A percentile compares a stretch with the other conserved stretches of the same genome.
Evolutionary conservation across 345 rosid species (phyloP).

Genomic region (Trapa bicornis): DNA sequence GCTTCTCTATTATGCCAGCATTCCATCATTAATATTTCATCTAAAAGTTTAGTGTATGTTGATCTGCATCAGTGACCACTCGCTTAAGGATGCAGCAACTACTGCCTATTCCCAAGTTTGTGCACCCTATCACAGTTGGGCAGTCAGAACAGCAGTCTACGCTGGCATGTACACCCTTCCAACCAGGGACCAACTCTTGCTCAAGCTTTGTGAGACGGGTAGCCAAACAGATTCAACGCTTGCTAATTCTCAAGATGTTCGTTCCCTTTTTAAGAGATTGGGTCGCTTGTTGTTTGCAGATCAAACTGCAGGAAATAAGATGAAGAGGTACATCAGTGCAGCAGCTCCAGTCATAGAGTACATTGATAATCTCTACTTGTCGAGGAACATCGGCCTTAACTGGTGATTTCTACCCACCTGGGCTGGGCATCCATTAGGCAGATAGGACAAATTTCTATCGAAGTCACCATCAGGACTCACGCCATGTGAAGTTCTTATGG

Average conservation of each 20-base stretch:
- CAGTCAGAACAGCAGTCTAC: slow-evolving; percentile 15
- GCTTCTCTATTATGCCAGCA: too few relatives aligned
- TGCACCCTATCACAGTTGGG: slow-evolving; percentile 16
- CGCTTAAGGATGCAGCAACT: slow-evolving; percentile 14
- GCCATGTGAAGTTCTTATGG: too few relatives aligned
- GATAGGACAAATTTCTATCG: neutral
- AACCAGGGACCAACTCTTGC: slow-evolving; percentile 11
- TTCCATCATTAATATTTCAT: neutral
- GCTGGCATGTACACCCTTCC: slow-evolving; percentile 18
- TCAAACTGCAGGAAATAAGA: slow-evolving; percentile 11
- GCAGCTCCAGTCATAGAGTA: slow-evolving; percentile 5
- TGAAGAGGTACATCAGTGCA: slow-evolving; percentile 12
- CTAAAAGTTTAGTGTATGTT: neutral
- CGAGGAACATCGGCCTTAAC: slow-evolving; percentile 12
- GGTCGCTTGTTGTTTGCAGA: slow-evolving; percentile 5
- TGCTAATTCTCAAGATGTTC: too few relatives aligned
- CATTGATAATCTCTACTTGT: slow-evolving; percentile 12
- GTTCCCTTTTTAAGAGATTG: too few relatives aligned
- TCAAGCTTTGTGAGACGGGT: slow-evolving; percentile 16
- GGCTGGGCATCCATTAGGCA: neutral
- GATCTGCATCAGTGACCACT: slow-evolving; percentile 1
- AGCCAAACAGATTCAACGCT: too few relatives aligned
- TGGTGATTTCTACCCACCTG: neutral
- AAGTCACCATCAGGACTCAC: too few relatives aligned
- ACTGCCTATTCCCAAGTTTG: slow-evolving; percentile 15